phyloP scores from a whole-genome alignment of 805 yeast genomes.

The Blastobotrys mokoenaii region DNA sequence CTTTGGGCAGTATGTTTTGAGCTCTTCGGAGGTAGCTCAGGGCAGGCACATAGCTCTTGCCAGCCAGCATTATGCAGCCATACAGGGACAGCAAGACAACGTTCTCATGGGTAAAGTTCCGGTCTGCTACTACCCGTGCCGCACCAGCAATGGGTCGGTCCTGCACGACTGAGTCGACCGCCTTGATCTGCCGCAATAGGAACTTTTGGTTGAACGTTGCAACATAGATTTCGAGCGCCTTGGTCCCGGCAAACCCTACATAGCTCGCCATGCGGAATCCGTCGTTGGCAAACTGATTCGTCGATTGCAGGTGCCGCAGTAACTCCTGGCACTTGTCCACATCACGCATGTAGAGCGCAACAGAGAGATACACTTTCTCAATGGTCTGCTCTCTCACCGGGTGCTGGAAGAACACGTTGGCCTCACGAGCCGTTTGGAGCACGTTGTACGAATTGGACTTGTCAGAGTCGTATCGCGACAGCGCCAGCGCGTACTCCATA shows the following conservation, averaged over 20 bases:
- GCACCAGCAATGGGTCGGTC: constrained; percentile 60
- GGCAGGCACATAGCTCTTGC: constrained; percentile 76
- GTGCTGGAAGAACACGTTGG: constrained; percentile 69
- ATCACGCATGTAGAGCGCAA: constrained; percentile 44
- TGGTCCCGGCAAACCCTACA: constrained; percentile 53
- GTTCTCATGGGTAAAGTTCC: constrained; percentile 22
- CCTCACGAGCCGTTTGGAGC: constrained; percentile 64
- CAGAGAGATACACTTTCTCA: constrained; percentile 58
- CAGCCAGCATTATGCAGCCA: constrained; percentile 70
- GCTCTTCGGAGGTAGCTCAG: constrained; percentile 69
- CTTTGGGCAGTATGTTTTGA: constrained; percentile 56
- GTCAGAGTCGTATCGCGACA: no score
- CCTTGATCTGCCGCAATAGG: constrained; percentile 81
- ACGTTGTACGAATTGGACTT: constrained; percentile 35
- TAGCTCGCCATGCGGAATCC: constrained; percentile 59
- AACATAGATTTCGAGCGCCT: constrained; percentile 52
- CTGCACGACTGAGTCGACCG: constrained; percentile 63
- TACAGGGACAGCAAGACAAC: constrained; percentile 73
- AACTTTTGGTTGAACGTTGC: constrained; percentile 84
- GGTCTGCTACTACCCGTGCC: constrained; percentile 47
- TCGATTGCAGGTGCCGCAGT: constrained; percentile 54
- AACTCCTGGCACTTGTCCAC: constrained; percentile 45
- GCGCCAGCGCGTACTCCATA: constrained; percentile 60
- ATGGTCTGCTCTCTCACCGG: constrained; percentile 50
- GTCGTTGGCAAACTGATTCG: constrained; percentile 68